Evolutionary conservation across 305 asterid species (phyloP).

Genomic region (Solanum hybrid): DNA sequence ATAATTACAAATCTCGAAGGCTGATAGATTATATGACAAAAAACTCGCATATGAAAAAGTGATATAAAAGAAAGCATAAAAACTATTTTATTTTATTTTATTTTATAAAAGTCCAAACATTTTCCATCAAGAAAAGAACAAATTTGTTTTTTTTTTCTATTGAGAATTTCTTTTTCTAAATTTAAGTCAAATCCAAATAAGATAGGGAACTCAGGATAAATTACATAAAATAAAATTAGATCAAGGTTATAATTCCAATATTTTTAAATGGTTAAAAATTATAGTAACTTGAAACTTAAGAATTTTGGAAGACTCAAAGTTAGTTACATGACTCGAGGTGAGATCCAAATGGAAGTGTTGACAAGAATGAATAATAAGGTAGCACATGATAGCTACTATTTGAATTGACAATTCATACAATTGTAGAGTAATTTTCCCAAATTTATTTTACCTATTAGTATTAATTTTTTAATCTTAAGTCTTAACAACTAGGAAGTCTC

Average conservation of each 20-base stretch:
- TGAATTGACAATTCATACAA: slow-evolving; percentile 1
- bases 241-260: background rate
- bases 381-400: background rate
- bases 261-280: background rate
- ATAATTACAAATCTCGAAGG: too few species aligned
- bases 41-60: too few species aligned
- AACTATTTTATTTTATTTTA: background rate
- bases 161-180: background rate
- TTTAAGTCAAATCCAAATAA: background rate
- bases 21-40: too few species aligned
- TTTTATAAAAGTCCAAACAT: background rate
- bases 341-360: background rate
- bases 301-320: background rate
- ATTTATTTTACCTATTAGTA: background rate
- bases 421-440: background rate
- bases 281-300: background rate
- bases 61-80: too few species aligned
- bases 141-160: background rate
- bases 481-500: background rate
- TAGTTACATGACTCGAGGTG: background rate
- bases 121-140: background rate
- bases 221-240: background rate
- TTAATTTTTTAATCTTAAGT: background rate
- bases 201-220: background rate
- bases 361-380: background rate